phyloP scores from a whole-genome alignment of 352 stramenopile species.

The Phytophthora aleatoria region DNA sequence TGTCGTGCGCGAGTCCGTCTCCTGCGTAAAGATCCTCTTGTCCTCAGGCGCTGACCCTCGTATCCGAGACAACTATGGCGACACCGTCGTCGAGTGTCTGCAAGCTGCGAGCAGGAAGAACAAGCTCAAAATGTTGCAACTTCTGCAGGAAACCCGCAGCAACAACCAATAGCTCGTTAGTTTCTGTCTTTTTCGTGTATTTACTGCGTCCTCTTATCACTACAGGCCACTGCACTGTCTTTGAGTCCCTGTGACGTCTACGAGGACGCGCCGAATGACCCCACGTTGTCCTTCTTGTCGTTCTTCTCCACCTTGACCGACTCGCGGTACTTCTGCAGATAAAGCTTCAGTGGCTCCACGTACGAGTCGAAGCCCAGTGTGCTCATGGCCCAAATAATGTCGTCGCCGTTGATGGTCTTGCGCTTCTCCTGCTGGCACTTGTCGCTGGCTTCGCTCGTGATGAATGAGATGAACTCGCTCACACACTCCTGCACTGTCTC shows the following conservation, averaged over 20 bases:
- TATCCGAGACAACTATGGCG: conserved; percentile 60
- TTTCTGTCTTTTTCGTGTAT: conserved; percentile 32
- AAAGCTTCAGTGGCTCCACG: conserved; percentile 98
- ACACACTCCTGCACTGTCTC: conserved; percentile 99
- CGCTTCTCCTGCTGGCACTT: conserved; percentile 99
- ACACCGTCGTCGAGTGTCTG: conserved; percentile 50
- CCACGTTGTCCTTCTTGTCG: conserved; percentile 91
- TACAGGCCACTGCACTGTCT: conserved; percentile 4
- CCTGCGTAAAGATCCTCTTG: conserved; percentile 58
- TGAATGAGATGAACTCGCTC: conserved; percentile 99
- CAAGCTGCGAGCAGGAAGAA: conserved; percentile 48
- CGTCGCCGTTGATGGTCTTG: conserved; percentile 99
- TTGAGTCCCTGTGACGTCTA: conserved; percentile 33
- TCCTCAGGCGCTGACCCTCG: conserved; percentile 38
- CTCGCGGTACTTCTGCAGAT: conserved; percentile 98
- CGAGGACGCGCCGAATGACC: conserved; percentile 83
- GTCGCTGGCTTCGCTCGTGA: conserved; percentile 98
- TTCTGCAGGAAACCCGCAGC: conserved; percentile 31
- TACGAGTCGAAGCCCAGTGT: conserved; percentile 99
- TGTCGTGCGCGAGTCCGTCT: conserved; percentile 47
- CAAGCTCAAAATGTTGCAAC: conserved; percentile 45
- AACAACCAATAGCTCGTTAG: conserved; percentile 14
- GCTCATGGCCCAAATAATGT: conserved; percentile 99
- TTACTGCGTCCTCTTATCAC: conserved; percentile 20
- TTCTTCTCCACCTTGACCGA: conserved; percentile 91